These are phyloP conservation scores for Toxoplasma gondii DNA, from an alignment of 169 alveolate species.

Conservation along the genomic window DNA sequence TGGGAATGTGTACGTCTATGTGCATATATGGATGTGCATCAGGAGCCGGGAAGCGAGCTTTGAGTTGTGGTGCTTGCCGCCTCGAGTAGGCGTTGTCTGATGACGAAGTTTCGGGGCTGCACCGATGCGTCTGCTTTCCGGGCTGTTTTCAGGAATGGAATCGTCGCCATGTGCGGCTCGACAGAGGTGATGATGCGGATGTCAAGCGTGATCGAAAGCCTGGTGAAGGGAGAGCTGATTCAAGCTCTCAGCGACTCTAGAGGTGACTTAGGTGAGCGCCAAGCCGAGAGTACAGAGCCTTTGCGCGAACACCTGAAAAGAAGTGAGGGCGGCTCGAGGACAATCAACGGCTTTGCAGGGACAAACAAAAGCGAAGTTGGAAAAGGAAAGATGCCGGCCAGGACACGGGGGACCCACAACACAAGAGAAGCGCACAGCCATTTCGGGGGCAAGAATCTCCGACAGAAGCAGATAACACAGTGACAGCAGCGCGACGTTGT, in stretches of 20 bases:
- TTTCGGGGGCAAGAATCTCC: too few species aligned
- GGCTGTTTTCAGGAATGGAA: constrained; percentile 43
- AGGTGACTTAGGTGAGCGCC: not conserved
- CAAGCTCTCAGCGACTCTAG: constrained; percentile 40
- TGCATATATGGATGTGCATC: too few species aligned
- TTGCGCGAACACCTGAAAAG: not conserved
- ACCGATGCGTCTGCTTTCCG: not conserved
- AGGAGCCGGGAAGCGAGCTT: too few species aligned
- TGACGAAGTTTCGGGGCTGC: too few species aligned
- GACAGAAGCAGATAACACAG: too few species aligned
- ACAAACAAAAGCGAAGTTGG: constrained; percentile 73
- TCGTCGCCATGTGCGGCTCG: constrained; percentile 53
- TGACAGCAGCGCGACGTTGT: too few species aligned
- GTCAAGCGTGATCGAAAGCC: constrained; percentile 67
- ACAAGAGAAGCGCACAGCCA: too few species aligned
- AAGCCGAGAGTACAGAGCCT: not conserved
- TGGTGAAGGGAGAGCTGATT: constrained; percentile 71
- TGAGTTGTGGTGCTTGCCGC: too few species aligned
- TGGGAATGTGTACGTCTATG: not conserved
- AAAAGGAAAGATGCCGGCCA: not conserved
- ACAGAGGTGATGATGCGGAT: constrained; percentile 67
- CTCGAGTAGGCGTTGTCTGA: too few species aligned
- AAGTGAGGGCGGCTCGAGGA: not conserved
- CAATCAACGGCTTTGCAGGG: not conserved
- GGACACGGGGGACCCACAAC: too few species aligned